Percentiles rank a stretch among this genome's conserved stretches.
Evolutionary conservation across 441 rosid genomes (phyloP).

Genomic region (Cnidoscolus chayamansa): DNA sequence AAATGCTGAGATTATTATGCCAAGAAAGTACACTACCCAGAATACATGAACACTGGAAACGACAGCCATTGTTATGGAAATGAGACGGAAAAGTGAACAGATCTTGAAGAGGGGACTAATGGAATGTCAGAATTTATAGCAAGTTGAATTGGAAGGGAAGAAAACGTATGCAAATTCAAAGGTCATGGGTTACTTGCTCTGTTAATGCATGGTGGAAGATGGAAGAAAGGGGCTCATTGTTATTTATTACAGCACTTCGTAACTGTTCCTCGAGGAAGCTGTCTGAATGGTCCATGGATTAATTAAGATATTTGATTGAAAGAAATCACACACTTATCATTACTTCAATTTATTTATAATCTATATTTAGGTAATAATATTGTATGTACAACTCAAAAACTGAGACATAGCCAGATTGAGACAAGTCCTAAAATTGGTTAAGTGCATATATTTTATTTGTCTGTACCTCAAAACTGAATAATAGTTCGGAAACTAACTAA

Average conservation of each 20-base stretch:
- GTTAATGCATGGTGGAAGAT: constrained; percentile 5
- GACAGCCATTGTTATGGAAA: background rate
- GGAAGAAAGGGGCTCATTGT: background rate
- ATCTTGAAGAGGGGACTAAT: background rate
- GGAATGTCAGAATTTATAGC: constrained; percentile 8
- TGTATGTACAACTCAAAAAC: too few relatives aligned
- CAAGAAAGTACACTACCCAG: background rate
- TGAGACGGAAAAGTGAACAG: background rate
- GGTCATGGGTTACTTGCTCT: background rate
- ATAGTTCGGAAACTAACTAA: constrained; percentile 14
- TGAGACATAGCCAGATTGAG: too few relatives aligned
- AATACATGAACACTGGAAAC: background rate
- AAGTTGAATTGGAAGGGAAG: background rate
- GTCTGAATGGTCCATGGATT: background rate
- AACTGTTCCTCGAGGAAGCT: background rate
- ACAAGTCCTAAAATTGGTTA: too few relatives aligned
- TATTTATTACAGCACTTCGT: background rate
- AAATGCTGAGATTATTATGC: background rate
- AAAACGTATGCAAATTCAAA: background rate
- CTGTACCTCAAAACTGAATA: too few relatives aligned
- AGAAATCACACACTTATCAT: too few relatives aligned
- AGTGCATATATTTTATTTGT: too few relatives aligned
- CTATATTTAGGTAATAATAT: too few relatives aligned
- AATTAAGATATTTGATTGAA: too few relatives aligned
- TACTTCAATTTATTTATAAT: too few relatives aligned